phyloP scores from a whole-genome alignment of 805 yeast genomes.

The Kodamaea kakaduensis region DNA sequence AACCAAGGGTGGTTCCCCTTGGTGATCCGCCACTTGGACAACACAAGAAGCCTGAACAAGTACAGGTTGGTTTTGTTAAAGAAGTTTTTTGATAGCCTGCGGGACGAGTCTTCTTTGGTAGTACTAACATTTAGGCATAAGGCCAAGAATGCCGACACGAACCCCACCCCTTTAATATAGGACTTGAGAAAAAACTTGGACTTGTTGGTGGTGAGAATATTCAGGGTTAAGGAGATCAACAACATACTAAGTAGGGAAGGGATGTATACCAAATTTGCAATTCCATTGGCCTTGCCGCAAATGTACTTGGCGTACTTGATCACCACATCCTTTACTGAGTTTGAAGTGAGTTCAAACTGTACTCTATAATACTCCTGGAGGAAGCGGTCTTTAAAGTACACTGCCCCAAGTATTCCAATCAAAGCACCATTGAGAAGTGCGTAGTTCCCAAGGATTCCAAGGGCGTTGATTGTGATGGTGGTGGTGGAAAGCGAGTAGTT shows the following conservation, averaged over 20 bases:
- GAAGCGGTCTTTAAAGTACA: slow-evolving; percentile 20
- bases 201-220: slow-evolving; percentile 17
- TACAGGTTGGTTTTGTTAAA: slow-evolving; percentile 30
- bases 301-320: slow-evolving; percentile 18
- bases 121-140: slow-evolving; percentile 18
- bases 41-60: slow-evolving; percentile 29
- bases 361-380: slow-evolving; percentile 23
- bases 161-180: slow-evolving; percentile 35
- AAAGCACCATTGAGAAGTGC: slow-evolving; percentile 22
- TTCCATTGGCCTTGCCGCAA: slow-evolving; percentile 25
- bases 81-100: slow-evolving; percentile 23
- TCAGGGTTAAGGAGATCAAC: slow-evolving; percentile 32
- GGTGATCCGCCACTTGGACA: slow-evolving; percentile 40
- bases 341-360: slow-evolving; percentile 11
- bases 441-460: slow-evolving; percentile 25
- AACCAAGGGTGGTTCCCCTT: slow-evolving; percentile 38
- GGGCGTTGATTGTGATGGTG: slow-evolving; percentile 25
- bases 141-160: slow-evolving; percentile 28
- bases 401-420: slow-evolving; percentile 15
- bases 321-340: slow-evolving; percentile 10
- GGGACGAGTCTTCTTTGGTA: slow-evolving; percentile 9
- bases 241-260: slow-evolving; percentile 36
- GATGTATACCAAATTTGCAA: slow-evolving; percentile 31
- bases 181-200: slow-evolving; percentile 27
- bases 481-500: slow-evolving; percentile 30